A percentile compares a stretch with the other conserved stretches of the same genome.
These are phyloP conservation scores for Orbilia ellipsospora DNA, from an alignment of 2,329 filamentous ascomycete genomes.

Conservation along the genomic window DNA sequence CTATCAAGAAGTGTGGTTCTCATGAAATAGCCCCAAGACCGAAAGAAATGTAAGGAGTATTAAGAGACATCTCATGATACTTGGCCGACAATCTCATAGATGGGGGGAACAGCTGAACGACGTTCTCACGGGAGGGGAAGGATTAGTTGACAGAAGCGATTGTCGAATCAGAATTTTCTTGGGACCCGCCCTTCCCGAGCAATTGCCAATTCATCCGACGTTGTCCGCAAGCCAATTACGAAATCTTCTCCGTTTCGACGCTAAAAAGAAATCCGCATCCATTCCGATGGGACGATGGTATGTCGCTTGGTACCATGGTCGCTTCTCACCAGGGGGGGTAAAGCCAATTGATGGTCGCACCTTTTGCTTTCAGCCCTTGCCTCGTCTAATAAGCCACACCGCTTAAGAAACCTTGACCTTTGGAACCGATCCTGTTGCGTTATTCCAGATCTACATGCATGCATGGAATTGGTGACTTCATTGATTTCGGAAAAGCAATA, in stretches of 20 bases:
- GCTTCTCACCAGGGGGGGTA: constrained; percentile 14
- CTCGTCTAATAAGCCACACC: constrained; percentile 42
- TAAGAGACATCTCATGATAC: constrained; percentile 42
- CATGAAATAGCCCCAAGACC: constrained; percentile 14
- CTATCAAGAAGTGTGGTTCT: constrained; percentile 40
- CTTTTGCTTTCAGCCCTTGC: constrained; percentile 24
- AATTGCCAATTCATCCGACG: constrained; percentile 15
- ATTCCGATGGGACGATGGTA: constrained; percentile 23
- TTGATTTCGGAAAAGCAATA: constrained; percentile 31
- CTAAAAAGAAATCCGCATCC: background rate
- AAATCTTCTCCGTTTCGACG: too few relatives aligned
- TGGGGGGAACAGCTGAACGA: constrained; percentile 27
- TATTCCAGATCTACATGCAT: constrained; percentile 34
- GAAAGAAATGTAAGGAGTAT: constrained; percentile 24
- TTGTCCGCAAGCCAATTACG: background rate
- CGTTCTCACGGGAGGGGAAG: constrained; percentile 1
- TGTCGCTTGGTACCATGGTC: background rate
- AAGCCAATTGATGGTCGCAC: background rate
- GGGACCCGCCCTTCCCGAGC: constrained; percentile 33
- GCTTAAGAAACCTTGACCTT: constrained; percentile 29
- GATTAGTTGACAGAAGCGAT: background rate
- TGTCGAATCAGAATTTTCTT: constrained; percentile 13
- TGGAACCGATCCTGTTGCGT: constrained; percentile 38
- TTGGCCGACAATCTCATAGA: constrained; percentile 9
- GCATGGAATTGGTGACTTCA: constrained; percentile 25